Base-by-base conservation (phyloP, 352 stramenopile species). In the Globisporangium cederbergense region DNA sequence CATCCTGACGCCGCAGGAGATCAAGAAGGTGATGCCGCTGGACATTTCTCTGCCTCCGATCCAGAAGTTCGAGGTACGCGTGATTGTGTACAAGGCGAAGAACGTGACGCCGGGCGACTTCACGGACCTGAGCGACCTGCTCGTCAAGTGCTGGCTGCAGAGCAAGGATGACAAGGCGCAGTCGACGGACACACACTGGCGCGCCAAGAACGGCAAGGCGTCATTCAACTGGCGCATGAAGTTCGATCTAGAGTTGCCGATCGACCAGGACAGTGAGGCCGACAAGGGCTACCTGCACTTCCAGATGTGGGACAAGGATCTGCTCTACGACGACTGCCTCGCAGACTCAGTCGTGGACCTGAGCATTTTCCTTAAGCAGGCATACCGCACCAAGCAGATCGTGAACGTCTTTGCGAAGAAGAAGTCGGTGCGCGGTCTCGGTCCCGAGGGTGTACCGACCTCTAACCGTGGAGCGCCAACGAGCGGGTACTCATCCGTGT, bases 201-300 rank as follows among this genome's bases (percentile, higher is more conserved):
- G 94, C 47, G 88, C 83, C 14, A 97, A 97, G 73, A 96, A 96
- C 65, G 94, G 94, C 66, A 97, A 97, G 73, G 91, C 80, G 10
- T 96, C 84, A 28, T 98, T 95, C 68, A 98, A 98, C 75, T 98
- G 92, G 89, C 89, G 94, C 40, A 92, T 98, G 76, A 97, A 98
- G 73, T 98, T 98, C 73, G 75, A 91, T 52, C 72, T 98, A 6
- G 75, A 92, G 34, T 70, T 97, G 10, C 90, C 89, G 5, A 63
- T 89, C 14, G 79, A 94, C 36, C 72, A 74, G 10, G 78, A 90
- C 54, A 85, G 77, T 46, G 83, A 91, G 62, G 68, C 76, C 25
- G 83, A 91, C 61, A 83, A 84, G 28, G 85, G 85, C 9, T 75
- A 83, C 50, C 62, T 93, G 40, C 85, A 93, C 64, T 71, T 93